Base-by-base conservation (phyloP, 164 flowering plant genomes). In the Magnolia sinica region DNA sequence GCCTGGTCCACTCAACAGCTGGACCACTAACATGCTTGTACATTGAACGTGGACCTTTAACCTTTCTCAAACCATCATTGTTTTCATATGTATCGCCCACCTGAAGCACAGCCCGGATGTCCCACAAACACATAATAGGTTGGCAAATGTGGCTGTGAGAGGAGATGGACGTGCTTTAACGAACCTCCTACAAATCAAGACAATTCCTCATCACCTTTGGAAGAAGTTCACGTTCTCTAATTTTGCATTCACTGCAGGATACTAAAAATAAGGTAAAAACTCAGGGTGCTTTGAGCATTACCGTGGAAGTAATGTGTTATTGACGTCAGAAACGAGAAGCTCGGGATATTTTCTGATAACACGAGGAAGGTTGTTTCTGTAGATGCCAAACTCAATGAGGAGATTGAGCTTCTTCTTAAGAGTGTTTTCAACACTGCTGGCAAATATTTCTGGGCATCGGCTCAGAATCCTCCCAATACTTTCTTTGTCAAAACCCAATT, bases 381-480 rank as follows among this genome's bases (percentile, higher is more conserved):
- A 79, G 73, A 95, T 78, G 52, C 98, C 98, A 75, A 93, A 73
- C 50, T 70, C 65, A 58, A 73, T 2, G 1, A 95, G 90, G 76
- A 87, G 93, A 24, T 86, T 82, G 71, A 95, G 75, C 83, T 95
- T 95, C 80, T 75, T 87, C 86, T 79, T 80, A 9, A 95, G 88
- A 11, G 97, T 93, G 80, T 81, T 84, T 69, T 90, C 96, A 71
- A 89, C 82, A 81, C 81, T 89, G 64, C 88, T 50, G 59, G 88
- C 89, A 84, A 92, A 95, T 49, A 93, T 83, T 85, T 95, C 97
- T 27, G 98, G 98, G 80, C 98, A 91, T 31, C 97, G 92, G 49
- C 78, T 78, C 16, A 93, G 81, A 76, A 89, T 81, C 79, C 74
- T 84, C 72, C 91, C 88, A 55, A 90, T 76, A 18, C 76, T 83